These are phyloP conservation scores for Carex cristatella DNA, from an alignment of 176 grass and related monocot species.

Conservation along the genomic window DNA sequence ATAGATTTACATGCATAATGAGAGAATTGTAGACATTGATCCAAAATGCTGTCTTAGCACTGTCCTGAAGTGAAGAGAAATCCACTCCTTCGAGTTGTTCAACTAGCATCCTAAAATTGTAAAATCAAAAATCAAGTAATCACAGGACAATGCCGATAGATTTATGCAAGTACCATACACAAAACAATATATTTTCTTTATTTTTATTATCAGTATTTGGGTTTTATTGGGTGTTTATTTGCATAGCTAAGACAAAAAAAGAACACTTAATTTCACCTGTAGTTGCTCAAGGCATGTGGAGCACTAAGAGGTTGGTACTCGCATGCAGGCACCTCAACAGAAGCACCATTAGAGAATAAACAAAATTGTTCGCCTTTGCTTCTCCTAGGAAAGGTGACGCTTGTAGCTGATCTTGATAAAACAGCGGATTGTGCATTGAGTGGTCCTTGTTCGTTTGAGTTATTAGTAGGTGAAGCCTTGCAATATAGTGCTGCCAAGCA, in stretches of 20 bases:
- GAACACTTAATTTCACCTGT: slow-evolving; percentile 42
- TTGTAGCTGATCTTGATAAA: slow-evolving; percentile 80
- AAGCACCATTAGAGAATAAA: slow-evolving; percentile 34
- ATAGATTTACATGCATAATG: slow-evolving; percentile 84
- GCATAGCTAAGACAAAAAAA: not conserved
- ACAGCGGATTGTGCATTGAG: slow-evolving; percentile 46
- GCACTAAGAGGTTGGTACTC: slow-evolving; percentile 57
- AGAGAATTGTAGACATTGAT: slow-evolving; percentile 97
- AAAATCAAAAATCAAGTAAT: not conserved
- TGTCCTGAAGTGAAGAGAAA: slow-evolving; percentile 49
- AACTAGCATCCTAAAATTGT: slow-evolving; percentile 68
- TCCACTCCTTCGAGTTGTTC: slow-evolving; percentile 96
- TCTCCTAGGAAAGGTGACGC: slow-evolving; percentile 43
- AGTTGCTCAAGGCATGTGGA: slow-evolving; percentile 62
- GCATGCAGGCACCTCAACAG: slow-evolving; percentile 49
- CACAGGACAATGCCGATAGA: not conserved
- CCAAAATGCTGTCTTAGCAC: slow-evolving; percentile 83
- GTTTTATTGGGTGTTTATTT: not conserved
- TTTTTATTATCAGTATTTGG: not conserved
- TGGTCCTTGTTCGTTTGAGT: slow-evolving; percentile 33
- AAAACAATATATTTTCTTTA: not conserved
- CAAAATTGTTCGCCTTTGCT: slow-evolving; percentile 43
- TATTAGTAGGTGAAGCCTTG: slow-evolving; percentile 34
- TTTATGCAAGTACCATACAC: not conserved
- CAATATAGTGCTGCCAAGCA: slow-evolving; percentile 88